These are phyloP conservation scores for Chrysoporthe austroafricana DNA, from an alignment of 2,329 filamentous ascomycete species.

Conservation along the genomic window DNA sequence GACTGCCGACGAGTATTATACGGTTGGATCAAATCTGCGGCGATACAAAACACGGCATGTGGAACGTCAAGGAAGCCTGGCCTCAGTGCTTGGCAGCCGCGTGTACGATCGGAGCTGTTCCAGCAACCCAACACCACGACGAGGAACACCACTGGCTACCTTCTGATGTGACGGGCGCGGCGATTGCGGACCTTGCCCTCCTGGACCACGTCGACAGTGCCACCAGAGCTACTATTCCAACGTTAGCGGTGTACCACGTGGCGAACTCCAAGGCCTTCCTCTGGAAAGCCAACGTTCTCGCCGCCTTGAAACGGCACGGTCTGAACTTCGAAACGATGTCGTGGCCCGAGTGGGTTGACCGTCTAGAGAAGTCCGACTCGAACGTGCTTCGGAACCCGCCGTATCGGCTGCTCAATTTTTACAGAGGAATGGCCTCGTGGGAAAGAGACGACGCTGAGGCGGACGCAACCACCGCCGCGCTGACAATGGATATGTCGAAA, in stretches of 20 bases:
- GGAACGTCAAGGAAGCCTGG: not conserved
- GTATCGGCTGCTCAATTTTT: conserved; percentile 2
- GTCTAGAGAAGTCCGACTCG: conserved; percentile 2
- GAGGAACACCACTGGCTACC: conserved; percentile 5
- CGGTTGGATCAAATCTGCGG: conserved; percentile 3
- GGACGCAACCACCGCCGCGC: not conserved
- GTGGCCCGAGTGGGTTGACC: conserved; percentile 1
- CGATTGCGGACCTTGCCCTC: conserved; percentile 11
- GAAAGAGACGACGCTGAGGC: not conserved
- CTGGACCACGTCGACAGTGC: not conserved
- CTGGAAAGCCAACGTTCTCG: not conserved
- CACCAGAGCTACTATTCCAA: not conserved
- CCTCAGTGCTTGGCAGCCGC: not conserved
- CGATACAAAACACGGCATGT: conserved; percentile 9
- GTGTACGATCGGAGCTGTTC: not conserved
- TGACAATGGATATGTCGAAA: not conserved
- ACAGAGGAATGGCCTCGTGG: not conserved
- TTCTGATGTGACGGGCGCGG: conserved; percentile 12
- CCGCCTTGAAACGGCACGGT: not conserved
- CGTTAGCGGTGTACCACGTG: not conserved
- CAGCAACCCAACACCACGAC: not conserved
- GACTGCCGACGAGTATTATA: not conserved
- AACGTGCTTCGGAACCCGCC: conserved; percentile 6
- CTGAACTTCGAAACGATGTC: not conserved
- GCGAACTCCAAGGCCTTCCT: not conserved